Base-by-base conservation (phyloP, 371 early-diverging fungal genomes). In the Modicella reniformis region DNA sequence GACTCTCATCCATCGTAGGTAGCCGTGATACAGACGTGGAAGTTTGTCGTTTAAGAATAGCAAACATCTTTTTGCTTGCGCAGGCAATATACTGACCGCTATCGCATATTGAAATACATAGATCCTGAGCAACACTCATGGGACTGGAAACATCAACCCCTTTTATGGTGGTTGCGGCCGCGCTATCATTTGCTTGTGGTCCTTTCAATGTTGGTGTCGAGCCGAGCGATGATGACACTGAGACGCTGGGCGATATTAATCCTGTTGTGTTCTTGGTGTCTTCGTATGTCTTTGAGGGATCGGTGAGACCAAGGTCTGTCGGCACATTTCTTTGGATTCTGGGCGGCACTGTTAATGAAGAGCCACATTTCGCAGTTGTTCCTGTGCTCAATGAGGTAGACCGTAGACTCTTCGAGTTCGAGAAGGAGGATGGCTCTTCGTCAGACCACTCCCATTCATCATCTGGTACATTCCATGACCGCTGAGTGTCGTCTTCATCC, bases 391-490 rank as follows among this genome's bases (percentile, higher is more conserved):
- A 34, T 29, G 37, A 6, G 2, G 61, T 10, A 12, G 62, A 4
- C n/a, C 60, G 59, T 15, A 59, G 44, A 21, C 55, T 19, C 37
- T 34, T 57, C n/a, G 59, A 33, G 40, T 58, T 65, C 3, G 40
- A 29, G 19, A 41, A 8, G n/a, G 56, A 47, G 2, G 68, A 15
- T 34, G 64, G 50, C 23, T 76, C 76, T 15, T 68, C 79, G 28
- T 79, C 79, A 1, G 79, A 79, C 79, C 79, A 79, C 13, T 64
- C 72, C 79, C 79, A 79, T 25, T 79, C 79, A 6, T 79, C 79
- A 29, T 79, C 79, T 17, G 79, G 79, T 4, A 79, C 70, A 30
- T 79, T 72, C 79, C 79, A 79, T 17, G 70, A 34, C 33, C 67
- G 44, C 26, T 67, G 64, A 9, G 62, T 28, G 44, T 50, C 69